A percentile compares a stretch with the other conserved stretches of the same genome.
Conservation (phyloP, 441 rosid genomes). For the Erodium moschatum region DNA sequence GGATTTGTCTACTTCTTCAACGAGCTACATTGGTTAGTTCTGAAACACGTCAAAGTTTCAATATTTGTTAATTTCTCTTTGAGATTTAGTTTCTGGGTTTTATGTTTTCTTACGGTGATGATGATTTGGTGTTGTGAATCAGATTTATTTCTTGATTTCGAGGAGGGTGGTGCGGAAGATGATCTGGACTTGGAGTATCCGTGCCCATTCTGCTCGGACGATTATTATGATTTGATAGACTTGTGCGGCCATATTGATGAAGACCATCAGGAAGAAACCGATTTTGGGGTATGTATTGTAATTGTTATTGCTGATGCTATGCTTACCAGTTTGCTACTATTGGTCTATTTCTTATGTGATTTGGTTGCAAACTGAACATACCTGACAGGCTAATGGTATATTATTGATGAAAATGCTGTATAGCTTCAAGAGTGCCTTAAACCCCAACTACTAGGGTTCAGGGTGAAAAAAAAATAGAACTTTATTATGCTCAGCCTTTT, state of each 20-base stretch:
- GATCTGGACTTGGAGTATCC: conserved; percentile 40
- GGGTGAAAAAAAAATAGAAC: too few species aligned
- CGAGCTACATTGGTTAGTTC: conserved; percentile 36
- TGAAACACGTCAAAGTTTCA: conserved; percentile 26
- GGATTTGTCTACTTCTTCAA: conserved; percentile 41
- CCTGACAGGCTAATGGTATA: neutral
- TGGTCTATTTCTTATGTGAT: neutral
- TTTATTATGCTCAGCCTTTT: neutral
- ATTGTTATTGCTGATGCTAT: neutral
- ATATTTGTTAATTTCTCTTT: conserved; percentile 15
- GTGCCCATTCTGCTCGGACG: conserved; percentile 54
- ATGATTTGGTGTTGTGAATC: conserved; percentile 18
- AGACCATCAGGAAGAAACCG: conserved; percentile 45
- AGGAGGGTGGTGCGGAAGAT: conserved; percentile 44
- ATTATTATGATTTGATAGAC: conserved; percentile 42
- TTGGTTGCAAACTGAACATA: neutral
- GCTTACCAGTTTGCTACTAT: neutral
- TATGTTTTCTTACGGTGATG: neutral
- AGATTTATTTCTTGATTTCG: conserved; percentile 44
- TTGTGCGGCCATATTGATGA: conserved; percentile 52
- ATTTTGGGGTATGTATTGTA: conserved; percentile 35
- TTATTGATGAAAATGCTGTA: conserved; percentile 9
- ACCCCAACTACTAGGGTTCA: neutral
- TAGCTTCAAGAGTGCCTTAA: neutral
- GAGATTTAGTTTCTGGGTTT: neutral